Percentiles rank a stretch among this genome's conserved stretches.
phyloP scores from a whole-genome alignment of 75 land plant genomes.

The Cryptomeria japonica region DNA sequence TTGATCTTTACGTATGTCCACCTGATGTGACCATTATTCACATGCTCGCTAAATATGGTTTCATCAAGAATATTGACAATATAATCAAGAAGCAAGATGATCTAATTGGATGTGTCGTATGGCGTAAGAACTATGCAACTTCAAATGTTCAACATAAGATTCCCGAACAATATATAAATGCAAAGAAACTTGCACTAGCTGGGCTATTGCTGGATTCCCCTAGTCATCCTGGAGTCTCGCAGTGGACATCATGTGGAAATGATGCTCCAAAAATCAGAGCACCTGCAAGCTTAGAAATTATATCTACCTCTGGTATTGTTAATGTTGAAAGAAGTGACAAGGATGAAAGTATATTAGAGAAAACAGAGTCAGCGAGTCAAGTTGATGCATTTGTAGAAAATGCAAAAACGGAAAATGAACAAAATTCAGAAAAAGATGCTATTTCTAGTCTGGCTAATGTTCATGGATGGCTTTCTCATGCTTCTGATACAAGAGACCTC shows the following conservation, averaged over 20 bases:
- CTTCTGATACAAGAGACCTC: not conserved
- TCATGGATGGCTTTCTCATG: not conserved
- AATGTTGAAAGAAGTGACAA: not conserved
- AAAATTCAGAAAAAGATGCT: slow-evolving; percentile 5
- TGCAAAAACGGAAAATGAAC: slow-evolving; percentile 3
- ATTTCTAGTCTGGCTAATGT: not conserved
- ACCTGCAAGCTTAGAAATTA: slow-evolving; percentile 5
- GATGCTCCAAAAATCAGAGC: not conserved
- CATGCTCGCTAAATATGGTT: slow-evolving; percentile 66
- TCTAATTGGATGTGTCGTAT: slow-evolving; percentile 77
- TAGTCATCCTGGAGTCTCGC: slow-evolving; percentile 20
- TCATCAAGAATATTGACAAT: slow-evolving; percentile 38
- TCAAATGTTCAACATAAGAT: slow-evolving; percentile 17
- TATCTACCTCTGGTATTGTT: not conserved
- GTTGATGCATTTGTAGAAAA: not conserved
- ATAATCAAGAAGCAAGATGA: slow-evolving; percentile 43
- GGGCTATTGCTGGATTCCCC: slow-evolving; percentile 30
- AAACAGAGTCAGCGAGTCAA: slow-evolving; percentile 1
- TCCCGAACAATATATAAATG: slow-evolving; percentile 23
- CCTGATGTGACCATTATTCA: slow-evolving; percentile 59
- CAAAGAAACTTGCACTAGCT: slow-evolving; percentile 31
- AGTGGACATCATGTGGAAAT: slow-evolving; percentile 18
- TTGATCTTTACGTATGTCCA: slow-evolving; percentile 76
- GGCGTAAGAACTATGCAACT: slow-evolving; percentile 49
- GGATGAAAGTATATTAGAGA: slow-evolving; percentile 10